Evolutionary conservation across 139 green algal species (phyloP).

Genomic region (Trebouxia sp.): DNA sequence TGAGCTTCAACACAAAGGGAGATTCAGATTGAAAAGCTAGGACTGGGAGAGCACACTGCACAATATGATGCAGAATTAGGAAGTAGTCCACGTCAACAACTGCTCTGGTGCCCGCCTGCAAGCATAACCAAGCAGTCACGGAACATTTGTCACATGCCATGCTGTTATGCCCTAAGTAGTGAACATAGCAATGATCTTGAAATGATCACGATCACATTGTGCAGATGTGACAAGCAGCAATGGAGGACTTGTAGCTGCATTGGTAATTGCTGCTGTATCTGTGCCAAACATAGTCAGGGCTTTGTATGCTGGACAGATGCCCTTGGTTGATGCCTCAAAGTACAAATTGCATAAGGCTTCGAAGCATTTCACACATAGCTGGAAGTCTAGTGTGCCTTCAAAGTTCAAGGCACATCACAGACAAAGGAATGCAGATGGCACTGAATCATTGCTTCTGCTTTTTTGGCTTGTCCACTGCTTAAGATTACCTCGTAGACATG

Average conservation of each 20-base stretch:
- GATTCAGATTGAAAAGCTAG: background rate
- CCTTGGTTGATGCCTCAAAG: too few relatives aligned
- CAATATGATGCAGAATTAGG: background rate
- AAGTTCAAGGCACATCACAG: background rate
- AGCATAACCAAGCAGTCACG: background rate
- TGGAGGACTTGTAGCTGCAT: too few relatives aligned
- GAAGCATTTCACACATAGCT: too few relatives aligned
- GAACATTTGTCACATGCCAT: background rate
- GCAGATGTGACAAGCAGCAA: too few relatives aligned
- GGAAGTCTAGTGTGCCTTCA: too few relatives aligned
- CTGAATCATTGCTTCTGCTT: background rate
- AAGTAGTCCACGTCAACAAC: background rate
- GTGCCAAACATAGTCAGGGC: too few relatives aligned
- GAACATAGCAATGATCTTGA: background rate
- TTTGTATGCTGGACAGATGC: too few relatives aligned
- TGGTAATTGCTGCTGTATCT: too few relatives aligned
- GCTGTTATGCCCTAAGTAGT: background rate
- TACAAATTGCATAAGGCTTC: too few relatives aligned
- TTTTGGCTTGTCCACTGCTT: background rate
- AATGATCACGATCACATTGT: too few relatives aligned
- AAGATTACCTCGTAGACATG: background rate
- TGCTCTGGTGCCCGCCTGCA: background rate
- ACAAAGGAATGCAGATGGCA: background rate
- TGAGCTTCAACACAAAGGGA: background rate
- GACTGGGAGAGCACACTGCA: background rate